Conservation (phyloP, 495 filamentous ascomycete genomes). For the Hyphodiscus hymeniophilus region DNA sequence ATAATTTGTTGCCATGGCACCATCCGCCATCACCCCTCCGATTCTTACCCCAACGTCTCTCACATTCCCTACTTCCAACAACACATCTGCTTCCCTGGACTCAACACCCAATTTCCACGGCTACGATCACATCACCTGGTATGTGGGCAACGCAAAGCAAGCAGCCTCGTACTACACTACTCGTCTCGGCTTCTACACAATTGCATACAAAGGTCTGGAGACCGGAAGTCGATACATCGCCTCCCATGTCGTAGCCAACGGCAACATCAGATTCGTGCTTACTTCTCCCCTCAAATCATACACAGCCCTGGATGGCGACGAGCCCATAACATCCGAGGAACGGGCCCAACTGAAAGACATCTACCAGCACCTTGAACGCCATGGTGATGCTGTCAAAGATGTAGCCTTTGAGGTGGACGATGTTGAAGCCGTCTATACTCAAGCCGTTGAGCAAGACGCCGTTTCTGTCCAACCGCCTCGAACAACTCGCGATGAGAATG, state of each 20-base stretch:
- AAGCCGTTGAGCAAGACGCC: conserved; percentile 64
- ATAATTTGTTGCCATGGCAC: conserved; percentile 47
- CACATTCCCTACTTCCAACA: conserved; percentile 26
- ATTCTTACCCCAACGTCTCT: conserved; percentile 34
- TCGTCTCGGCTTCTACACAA: conserved; percentile 68
- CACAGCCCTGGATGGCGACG: conserved; percentile 32
- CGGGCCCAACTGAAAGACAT: conserved; percentile 55
- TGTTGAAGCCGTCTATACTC: conserved; percentile 62
- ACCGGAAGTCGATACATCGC: conserved; percentile 69
- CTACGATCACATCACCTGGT: conserved; percentile 89
- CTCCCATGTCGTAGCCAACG: conserved; percentile 75
- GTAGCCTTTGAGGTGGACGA: conserved; percentile 87
- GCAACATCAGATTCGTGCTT: conserved; percentile 71
- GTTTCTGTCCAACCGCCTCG: conserved; percentile 50
- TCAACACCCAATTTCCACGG: conserved; percentile 41
- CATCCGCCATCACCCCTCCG: conserved; percentile 55
- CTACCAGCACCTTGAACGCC: conserved; percentile 64
- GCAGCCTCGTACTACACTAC: conserved; percentile 78
- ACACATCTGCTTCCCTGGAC: conserved; percentile 29
- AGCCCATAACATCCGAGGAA: conserved; percentile 44
- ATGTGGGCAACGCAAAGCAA: conserved; percentile 93
- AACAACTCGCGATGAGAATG: conserved; percentile 38
- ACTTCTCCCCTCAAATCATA: conserved; percentile 65
- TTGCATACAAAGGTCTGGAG: conserved; percentile 82
- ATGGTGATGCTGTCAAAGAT: conserved; percentile 88